These are phyloP conservation scores for Sordariomycetes sp. DNA, from an alignment of 2,329 filamentous ascomycete genomes.

Conservation along the genomic window DNA sequence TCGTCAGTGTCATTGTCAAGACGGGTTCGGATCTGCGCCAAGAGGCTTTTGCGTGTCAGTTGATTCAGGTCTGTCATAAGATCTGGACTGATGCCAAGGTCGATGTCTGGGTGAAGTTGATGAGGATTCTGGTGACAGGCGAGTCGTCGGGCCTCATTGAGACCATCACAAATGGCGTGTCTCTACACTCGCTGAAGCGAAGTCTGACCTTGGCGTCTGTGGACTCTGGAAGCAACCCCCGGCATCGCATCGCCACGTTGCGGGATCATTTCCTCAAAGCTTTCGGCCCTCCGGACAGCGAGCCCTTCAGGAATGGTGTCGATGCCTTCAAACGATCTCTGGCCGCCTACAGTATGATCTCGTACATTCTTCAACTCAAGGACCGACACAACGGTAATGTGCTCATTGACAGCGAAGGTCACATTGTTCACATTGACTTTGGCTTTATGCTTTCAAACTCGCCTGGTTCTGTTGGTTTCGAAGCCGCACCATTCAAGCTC, in stretches of 20 bases:
- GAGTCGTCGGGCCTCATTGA: constrained; percentile 79
- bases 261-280: constrained; percentile 76
- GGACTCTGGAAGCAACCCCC: constrained; percentile 62
- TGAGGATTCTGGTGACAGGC: constrained; percentile 79
- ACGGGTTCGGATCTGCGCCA: constrained; percentile 75
- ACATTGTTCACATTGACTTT: constrained; percentile 85
- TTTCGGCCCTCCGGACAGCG: constrained; percentile 62
- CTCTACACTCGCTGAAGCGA: constrained; percentile 76
- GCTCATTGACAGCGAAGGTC: constrained; percentile 74
- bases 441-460: constrained; percentile 87
- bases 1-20: constrained; percentile 81
- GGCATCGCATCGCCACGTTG: constrained; percentile 68
- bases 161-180: constrained; percentile 82
- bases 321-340: constrained; percentile 75
- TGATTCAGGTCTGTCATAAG: constrained; percentile 72
- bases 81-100: constrained; percentile 70
- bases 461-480: constrained; percentile 74
- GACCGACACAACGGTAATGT: constrained; percentile 84
- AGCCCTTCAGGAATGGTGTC: constrained; percentile 61
- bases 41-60: constrained; percentile 79
- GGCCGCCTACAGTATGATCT: constrained; percentile 78
- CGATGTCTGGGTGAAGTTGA: constrained; percentile 80
- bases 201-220: constrained; percentile 69
- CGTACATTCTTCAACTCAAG: constrained; percentile 75
- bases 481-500: constrained; percentile 79